A percentile compares a stretch with the other conserved stretches of the same genome.
Evolutionary conservation across 106 monocot genomes (phyloP).

Genomic region (Dioscorea zingiberensis): DNA sequence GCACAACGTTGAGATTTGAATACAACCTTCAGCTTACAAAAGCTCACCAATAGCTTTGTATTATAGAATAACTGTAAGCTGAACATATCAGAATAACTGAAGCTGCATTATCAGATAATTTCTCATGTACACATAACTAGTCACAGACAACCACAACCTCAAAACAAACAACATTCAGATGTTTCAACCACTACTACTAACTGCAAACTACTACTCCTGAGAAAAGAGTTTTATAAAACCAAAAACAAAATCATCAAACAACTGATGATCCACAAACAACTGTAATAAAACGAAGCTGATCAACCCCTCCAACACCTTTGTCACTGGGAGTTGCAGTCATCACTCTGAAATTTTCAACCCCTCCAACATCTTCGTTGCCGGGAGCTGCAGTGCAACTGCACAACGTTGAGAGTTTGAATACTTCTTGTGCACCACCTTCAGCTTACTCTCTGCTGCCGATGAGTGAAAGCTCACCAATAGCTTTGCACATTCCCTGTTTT

Average conservation of each 20-base stretch:
- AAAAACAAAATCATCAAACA: neutral
- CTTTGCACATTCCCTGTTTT: slow-evolving; percentile 4
- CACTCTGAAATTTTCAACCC: neutral
- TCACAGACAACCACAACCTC: neutral
- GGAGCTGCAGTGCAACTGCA: slow-evolving; percentile 34
- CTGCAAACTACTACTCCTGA: neutral
- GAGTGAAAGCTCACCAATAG: slow-evolving; percentile 30
- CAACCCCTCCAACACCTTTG: too few relatives aligned
- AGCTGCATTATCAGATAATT: too few relatives aligned
- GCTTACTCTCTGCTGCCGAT: slow-evolving; percentile 32
- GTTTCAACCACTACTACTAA: too few relatives aligned
- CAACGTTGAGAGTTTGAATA: slow-evolving; percentile 30
- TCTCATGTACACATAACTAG: too few relatives aligned
- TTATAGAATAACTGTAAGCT: too few relatives aligned
- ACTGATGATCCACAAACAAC: neutral
- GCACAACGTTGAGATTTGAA: slow-evolving; percentile 22
- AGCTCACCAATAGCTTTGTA: slow-evolving; percentile 22
- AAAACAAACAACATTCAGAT: too few relatives aligned
- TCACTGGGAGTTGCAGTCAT: too few relatives aligned
- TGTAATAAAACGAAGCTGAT: too few relatives aligned
- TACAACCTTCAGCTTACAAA: slow-evolving; percentile 51
- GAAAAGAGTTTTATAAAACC: neutral
- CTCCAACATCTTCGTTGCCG: slow-evolving; percentile 25
- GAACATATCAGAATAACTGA: too few relatives aligned
- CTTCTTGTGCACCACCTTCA: slow-evolving; percentile 52